phyloP scores from a whole-genome alignment of 352 stramenopile species.

The Globisporangium orthogonon region DNA sequence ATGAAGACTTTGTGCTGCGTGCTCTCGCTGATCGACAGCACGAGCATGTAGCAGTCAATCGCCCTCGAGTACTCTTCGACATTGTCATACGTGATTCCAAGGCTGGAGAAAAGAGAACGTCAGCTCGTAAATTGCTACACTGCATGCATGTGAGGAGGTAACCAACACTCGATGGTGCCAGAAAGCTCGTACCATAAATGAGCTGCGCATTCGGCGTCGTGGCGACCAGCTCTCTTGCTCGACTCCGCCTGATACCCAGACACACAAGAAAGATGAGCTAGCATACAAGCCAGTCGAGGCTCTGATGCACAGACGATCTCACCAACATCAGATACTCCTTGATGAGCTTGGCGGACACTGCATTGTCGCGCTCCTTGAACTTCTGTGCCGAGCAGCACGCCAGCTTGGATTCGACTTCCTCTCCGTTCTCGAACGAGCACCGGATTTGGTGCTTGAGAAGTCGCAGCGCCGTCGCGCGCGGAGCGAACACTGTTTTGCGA shows the following conservation, averaged over 20 bases:
- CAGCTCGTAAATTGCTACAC: neutral
- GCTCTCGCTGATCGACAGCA: conserved; percentile 81
- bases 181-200: conserved; percentile 55
- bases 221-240: conserved; percentile 73
- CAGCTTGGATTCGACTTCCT: conserved; percentile 37
- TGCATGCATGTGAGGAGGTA: neutral
- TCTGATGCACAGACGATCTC: neutral
- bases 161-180: neutral
- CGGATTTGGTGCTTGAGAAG: conserved; percentile 40
- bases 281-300: neutral
- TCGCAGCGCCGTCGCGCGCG: conserved; percentile 47
- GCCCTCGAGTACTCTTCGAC: conserved; percentile 76
- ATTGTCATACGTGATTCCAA: conserved; percentile 87
- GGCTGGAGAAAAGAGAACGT: conserved; percentile 13
- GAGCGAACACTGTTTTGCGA: conserved; percentile 65
- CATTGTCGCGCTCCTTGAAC: conserved; percentile 49
- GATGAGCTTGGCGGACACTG: conserved; percentile 64
- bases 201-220: conserved; percentile 78
- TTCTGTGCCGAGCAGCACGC: conserved; percentile 56
- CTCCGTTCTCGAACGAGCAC: conserved; percentile 39
- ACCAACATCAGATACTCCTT: conserved; percentile 79
- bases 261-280: neutral
- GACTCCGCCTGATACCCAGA: conserved; percentile 47
- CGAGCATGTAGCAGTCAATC: conserved; percentile 82
- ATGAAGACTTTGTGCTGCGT: conserved; percentile 74